These are phyloP conservation scores for Phaeosphaeriaceae sp. DNA, from an alignment of 2,329 filamentous ascomycete genomes.

Conservation along the genomic window DNA sequence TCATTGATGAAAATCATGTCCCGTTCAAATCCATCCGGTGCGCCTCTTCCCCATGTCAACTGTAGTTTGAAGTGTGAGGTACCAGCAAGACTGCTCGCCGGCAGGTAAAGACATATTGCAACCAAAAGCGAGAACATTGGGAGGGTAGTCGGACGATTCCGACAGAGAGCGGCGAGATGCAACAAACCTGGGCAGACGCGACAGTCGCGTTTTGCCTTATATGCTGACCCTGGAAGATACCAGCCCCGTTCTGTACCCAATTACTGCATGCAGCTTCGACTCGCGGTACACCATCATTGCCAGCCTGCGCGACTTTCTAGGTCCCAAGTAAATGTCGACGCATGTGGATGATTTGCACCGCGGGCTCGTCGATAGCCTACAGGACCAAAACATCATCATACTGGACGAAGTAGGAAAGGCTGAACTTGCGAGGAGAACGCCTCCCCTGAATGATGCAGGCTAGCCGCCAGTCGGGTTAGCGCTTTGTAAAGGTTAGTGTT, in stretches of 20 bases:
- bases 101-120: conserved; percentile 13
- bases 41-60: conserved; percentile 27
- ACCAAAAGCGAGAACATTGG: conserved; percentile 19
- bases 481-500: neutral
- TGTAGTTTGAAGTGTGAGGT: conserved; percentile 23
- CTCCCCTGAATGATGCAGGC: neutral
- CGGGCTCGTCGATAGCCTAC: neutral
- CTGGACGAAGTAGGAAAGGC: neutral
- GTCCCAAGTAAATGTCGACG: neutral
- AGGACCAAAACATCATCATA: neutral
- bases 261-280: neutral
- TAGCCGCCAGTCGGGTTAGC: neutral
- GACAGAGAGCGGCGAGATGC: neutral
- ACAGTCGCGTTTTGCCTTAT: neutral
- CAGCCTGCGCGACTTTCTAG: neutral
- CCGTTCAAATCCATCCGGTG: conserved; percentile 32
- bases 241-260: conserved; percentile 6
- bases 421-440: neutral
- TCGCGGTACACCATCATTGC: neutral
- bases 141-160: neutral
- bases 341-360: conserved; percentile 1
- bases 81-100: conserved; percentile 11
- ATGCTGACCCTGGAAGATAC: neutral
- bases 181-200: neutral
- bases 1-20: conserved; percentile 37